Evolutionary conservation across 371 early-diverging fungal species (phyloP).

Genomic region (Mucor mucedo): DNA sequence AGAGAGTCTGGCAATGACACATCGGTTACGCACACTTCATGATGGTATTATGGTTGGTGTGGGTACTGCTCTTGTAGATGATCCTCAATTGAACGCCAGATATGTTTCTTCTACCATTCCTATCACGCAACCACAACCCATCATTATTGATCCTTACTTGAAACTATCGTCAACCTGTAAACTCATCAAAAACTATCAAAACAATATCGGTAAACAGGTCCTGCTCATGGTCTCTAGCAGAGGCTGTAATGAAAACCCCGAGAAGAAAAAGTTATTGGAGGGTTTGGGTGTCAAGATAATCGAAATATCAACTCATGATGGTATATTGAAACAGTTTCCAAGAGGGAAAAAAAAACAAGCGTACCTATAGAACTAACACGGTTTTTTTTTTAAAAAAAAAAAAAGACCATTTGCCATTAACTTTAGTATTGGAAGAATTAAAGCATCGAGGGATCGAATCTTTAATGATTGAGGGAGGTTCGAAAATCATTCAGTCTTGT

Average conservation of each 20-base stretch:
- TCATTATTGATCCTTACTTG: constrained; percentile 80
- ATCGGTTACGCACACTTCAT: constrained; percentile 75
- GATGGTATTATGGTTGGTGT: constrained; percentile 92
- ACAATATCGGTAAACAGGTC: constrained; percentile 31
- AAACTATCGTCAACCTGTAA: constrained; percentile 34
- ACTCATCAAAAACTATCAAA: constrained; percentile 36
- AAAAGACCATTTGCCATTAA: constrained; percentile 28
- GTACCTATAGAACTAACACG: neutral
- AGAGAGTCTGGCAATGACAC: constrained; percentile 82
- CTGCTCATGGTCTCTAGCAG: constrained; percentile 31
- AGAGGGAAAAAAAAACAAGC: neutral
- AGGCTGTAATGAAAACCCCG: constrained; percentile 14
- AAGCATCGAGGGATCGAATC: constrained; percentile 41
- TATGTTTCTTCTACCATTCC: neutral
- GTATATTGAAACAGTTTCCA: neutral
- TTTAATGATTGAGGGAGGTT: constrained; percentile 96
- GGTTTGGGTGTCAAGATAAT: constrained; percentile 44
- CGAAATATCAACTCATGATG: neutral
- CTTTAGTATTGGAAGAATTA: constrained; percentile 33
- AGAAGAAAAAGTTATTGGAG: constrained; percentile 39
- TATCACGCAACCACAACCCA: constrained; percentile 73
- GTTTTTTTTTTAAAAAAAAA: too few species aligned
- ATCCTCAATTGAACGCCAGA: constrained; percentile 83
- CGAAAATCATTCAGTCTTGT: constrained; percentile 76
- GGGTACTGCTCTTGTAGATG: constrained; percentile 82